Evolutionary conservation across 331 rosid genomes (phyloP), one percentile per base, ranked within the genome.

Genomic region (Quercus phellos): DNA sequence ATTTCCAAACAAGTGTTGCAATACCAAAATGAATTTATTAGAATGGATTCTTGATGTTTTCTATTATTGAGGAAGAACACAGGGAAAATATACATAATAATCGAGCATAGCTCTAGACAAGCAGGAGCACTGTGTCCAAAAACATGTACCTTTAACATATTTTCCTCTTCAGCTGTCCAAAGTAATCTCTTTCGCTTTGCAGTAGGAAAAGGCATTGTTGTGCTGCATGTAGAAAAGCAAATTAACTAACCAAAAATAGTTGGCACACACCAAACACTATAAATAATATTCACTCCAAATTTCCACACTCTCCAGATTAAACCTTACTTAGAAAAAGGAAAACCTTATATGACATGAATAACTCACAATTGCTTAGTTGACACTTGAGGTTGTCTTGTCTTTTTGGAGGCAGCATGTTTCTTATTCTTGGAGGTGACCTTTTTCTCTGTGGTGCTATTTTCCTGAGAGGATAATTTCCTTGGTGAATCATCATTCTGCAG

Each of bases 101-200:
- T 38, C 16, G 54, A 53, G 21, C 32, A 54, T 18, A 9, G 21
- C 26, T 14, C 24, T 18, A 19, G 5, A 70, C 50, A 42, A 68
- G 69, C 75, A 73, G 46, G 51, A 43, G 72, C 26, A 50, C 56
- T 58, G n/a, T 11, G 61, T 32, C 53, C 35, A 72, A 50, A 80
- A 82, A 84, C 69, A 60, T 5, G 43, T 87, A 94, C 98, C 98
- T 80, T 82, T 71, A 94, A 81, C 82, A 63, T 82, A 17, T 84
- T 78, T 84, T 89, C 93, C 87, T 94, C 98, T 70, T 92, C 93
- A 43, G 54, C 53, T 4, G 92, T 84, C 98, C 98, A 94, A 17
- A 1, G 16, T 53, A 87, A 38, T 82, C 81, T 84, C 90, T 8
- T 87, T 6, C 97, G 89, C 82, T 55, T 92, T 61, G 42, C 77